Conservation (phyloP, 1,139 yeast genomes). For the Diutina sp. region DNA sequence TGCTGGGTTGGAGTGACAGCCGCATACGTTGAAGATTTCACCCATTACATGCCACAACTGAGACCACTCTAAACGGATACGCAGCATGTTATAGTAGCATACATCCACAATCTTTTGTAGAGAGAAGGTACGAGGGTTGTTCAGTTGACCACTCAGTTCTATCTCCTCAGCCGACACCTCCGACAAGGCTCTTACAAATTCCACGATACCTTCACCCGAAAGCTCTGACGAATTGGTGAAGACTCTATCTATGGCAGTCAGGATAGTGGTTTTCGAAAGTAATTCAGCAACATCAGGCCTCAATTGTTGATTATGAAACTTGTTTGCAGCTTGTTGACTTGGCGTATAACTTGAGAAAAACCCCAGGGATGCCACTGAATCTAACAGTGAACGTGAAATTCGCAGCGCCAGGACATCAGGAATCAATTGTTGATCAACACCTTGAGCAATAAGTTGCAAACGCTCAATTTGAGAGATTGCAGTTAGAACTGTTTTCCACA, state of each 20-base stretch:
- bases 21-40: constrained; percentile 74
- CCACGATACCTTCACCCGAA: constrained; percentile 73
- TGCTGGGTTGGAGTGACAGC: constrained; percentile 63
- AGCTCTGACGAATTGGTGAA: constrained; percentile 75
- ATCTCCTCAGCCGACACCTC: constrained; percentile 87
- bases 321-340: constrained; percentile 29
- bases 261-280: constrained; percentile 63
- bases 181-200: constrained; percentile 77
- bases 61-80: constrained; percentile 95
- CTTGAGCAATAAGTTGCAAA: constrained; percentile 77
- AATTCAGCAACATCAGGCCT: constrained; percentile 28
- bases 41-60: constrained; percentile 94
- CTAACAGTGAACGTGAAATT: background rate
- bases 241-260: constrained; percentile 75
- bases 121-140: constrained; percentile 82
- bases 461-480: constrained; percentile 87
- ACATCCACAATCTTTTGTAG: constrained; percentile 94
- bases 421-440: constrained; percentile 70
- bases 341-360: constrained; percentile 17
- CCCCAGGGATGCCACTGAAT: background rate
- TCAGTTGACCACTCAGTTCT: constrained; percentile 71
- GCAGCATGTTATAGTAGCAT: constrained; percentile 92
- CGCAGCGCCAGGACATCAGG: constrained; percentile 74
- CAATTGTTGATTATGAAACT: constrained; percentile 32
- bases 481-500: constrained; percentile 79